Base-by-base conservation (phyloP, 2,329 filamentous ascomycete species). In the Diaporthe australafricana region DNA sequence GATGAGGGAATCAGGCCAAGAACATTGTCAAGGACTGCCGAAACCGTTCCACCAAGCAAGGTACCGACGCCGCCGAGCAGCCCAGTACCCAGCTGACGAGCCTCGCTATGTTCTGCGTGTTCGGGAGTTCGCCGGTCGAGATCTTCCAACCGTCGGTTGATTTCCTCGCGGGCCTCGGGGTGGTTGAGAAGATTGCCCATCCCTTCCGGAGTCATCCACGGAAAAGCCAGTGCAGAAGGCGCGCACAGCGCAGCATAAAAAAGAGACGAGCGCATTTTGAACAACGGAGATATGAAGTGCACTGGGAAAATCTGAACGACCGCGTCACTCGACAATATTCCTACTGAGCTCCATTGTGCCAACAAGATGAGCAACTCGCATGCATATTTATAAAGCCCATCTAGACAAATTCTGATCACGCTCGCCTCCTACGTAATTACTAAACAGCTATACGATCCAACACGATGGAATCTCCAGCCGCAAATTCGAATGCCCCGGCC, bases 191-290 rank as follows among this genome's bases (percentile, higher is more conserved):
- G 68, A 68, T 71, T 68, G 5, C 66, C 38, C 30, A 74, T 60
- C 17, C 73, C 73, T 25, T 73, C 71, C 7, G 71, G 71, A 11
- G 68, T 68, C 73, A 73, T 69, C 73, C 73, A 74, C 4, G 73
- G 73, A 22, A 73, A 74, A 22, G 71, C 71, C 4, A 73, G 11
- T 9, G 45, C 55, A 56, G 40, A 60, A 6, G 68, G 38, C 20
- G 48, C 70, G 35, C 67, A 45, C 45, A 73, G 56, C 17, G 73
- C 71, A n/a, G 45, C 62, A 32, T 47, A 30, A 7, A 74, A 30
- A 27, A 70, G 22, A 50, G 56, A 42, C 45, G 25, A 25, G 42
- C 50, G 71, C 70, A 71, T 71, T 11, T n/a, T 68, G 14, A 35
- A 20, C 1, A 30, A 30, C 9, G 38, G n/a, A 16, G 22, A 42